Conservation (phyloP, 345 rosid genomes). For the Linum tenue region DNA sequence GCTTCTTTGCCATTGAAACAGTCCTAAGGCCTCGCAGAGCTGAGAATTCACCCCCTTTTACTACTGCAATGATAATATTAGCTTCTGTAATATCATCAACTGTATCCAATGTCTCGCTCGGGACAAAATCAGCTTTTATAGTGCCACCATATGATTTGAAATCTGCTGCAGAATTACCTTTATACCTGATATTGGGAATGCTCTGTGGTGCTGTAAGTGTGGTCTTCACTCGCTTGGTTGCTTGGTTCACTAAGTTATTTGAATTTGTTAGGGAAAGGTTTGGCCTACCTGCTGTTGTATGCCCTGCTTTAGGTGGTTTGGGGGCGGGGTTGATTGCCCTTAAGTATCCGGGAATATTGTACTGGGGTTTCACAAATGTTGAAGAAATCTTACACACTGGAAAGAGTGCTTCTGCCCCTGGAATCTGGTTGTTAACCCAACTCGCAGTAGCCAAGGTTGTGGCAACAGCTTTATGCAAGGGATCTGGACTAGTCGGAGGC, state of each 20-base stretch:
- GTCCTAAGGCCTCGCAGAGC: conserved; percentile 86
- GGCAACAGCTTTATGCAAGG: conserved; percentile 94
- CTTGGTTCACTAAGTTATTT: conserved; percentile 76
- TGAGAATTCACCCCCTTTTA: conserved; percentile 95
- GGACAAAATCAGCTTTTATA: conserved; percentile 84
- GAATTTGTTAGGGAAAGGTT: conserved; percentile 67
- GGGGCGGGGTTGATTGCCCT: conserved; percentile 97
- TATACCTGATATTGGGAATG: conserved; percentile 96
- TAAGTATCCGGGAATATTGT: conserved; percentile 89
- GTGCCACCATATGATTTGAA: conserved; percentile 91
- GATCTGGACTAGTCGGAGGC: conserved; percentile 96
- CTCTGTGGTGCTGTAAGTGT: conserved; percentile 92
- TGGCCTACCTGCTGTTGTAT: conserved; percentile 80
- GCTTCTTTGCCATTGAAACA: conserved; percentile 95
- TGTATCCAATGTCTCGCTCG: conserved; percentile 79
- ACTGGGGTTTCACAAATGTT: conserved; percentile 98
- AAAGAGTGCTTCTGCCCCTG: conserved; percentile 94
- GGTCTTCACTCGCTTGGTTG: conserved; percentile 67
- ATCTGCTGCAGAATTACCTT: conserved; percentile 97
- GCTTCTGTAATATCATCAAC: conserved; percentile 96
- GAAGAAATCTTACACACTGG: conserved; percentile 96
- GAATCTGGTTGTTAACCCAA: conserved; percentile 88
- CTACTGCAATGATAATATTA: conserved; percentile 92
- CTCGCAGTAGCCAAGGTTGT: conserved; percentile 89
- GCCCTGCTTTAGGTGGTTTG: conserved; percentile 96